phyloP scores from a whole-genome alignment of 257 asterid genomes.

The Oldenlandia corymbosa region DNA sequence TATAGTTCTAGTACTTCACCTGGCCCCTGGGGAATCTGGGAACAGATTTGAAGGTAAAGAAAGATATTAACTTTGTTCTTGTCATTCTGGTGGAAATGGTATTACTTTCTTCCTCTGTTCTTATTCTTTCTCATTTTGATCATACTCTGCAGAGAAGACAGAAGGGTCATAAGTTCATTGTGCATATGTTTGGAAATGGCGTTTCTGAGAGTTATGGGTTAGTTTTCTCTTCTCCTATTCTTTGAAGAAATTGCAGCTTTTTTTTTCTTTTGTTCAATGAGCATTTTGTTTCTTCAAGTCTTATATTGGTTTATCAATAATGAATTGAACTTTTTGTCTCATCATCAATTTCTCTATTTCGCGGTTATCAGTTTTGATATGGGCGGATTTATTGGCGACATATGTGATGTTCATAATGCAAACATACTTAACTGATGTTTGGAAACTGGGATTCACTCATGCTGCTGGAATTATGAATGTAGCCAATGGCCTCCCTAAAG shows the following conservation, averaged over 20 bases:
- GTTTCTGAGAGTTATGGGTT: conserved; percentile 4
- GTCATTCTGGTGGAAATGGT: neutral
- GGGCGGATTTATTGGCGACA: conserved; percentile 22
- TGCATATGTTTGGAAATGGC: conserved; percentile 4
- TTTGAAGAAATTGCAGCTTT: neutral
- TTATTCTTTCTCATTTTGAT: neutral
- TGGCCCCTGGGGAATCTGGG: neutral
- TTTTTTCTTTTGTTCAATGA: neutral
- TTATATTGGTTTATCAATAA: too few species aligned
- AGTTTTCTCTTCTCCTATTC: neutral
- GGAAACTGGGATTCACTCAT: conserved; percentile 48
- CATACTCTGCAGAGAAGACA: neutral
- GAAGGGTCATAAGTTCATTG: neutral
- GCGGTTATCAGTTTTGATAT: conserved; percentile 18
- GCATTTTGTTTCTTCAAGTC: neutral
- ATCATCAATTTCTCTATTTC: neutral
- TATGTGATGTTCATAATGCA: conserved; percentile 53
- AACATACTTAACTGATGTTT: conserved; percentile 53
- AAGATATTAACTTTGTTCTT: neutral
- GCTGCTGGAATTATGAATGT: conserved; percentile 51
- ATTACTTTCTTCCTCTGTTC: neutral
- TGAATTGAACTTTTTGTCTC: too few species aligned
- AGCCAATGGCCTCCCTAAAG: conserved; percentile 35
- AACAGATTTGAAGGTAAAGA: neutral
- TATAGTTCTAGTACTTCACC: too few species aligned